These are phyloP conservation scores for Diplogelasinospora grovesii DNA, from an alignment of 495 filamentous ascomycete species.

Conservation along the genomic window DNA sequence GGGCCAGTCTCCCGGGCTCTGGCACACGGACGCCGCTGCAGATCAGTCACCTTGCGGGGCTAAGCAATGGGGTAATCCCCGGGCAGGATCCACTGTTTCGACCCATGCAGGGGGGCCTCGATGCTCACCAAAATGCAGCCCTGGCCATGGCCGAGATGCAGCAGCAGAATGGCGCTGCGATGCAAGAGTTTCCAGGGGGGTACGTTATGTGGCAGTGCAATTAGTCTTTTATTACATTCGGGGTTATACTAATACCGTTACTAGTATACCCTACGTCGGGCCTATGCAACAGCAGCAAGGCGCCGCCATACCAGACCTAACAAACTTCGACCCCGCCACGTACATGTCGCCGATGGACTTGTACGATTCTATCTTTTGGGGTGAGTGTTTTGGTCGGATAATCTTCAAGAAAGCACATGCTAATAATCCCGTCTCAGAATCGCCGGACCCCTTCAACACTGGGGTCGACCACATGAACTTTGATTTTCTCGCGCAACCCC, in stretches of 20 bases:
- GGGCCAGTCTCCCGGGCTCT: constrained; percentile 12
- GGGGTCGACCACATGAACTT: constrained; percentile 44
- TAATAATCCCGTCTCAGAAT: constrained; percentile 25
- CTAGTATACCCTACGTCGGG: constrained; percentile 4
- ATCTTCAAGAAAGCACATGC: not conserved
- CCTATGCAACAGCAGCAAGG: constrained; percentile 25
- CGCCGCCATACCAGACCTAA: constrained; percentile 27
- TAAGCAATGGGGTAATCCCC: constrained; percentile 1
- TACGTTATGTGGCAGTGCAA: too few relatives aligned
- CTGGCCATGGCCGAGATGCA: constrained; percentile 51
- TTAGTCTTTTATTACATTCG: too few relatives aligned
- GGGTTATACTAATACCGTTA: too few relatives aligned
- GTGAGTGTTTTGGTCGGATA: constrained; percentile 26
- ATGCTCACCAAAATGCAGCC: constrained; percentile 48
- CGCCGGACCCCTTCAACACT: constrained; percentile 43
- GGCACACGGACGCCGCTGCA: constrained; percentile 37
- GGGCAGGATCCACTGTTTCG: constrained; percentile 12
- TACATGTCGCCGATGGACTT: constrained; percentile 52
- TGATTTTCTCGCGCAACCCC: constrained; percentile 43
- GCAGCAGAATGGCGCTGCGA: constrained; percentile 39
- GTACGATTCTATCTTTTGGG: constrained; percentile 54
- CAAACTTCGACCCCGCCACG: constrained; percentile 34
- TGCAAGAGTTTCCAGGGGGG: constrained; percentile 30
- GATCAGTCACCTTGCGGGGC: constrained; percentile 5
- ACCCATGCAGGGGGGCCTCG: constrained; percentile 26